Conservation (phyloP, 306 rosid genomes). For the Malus asiatica region DNA sequence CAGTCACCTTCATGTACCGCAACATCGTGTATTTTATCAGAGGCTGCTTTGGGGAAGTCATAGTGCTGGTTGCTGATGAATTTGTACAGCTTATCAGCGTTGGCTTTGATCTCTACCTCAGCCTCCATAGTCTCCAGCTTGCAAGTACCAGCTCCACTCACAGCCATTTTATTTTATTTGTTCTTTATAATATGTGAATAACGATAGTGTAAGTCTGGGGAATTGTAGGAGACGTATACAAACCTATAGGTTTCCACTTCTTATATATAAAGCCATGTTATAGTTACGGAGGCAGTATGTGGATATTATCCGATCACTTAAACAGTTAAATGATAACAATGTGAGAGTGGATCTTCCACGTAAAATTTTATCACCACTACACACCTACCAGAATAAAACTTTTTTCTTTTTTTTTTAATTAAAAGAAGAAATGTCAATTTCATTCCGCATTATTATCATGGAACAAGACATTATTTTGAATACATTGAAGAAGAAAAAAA, state of each 20-base stretch:
- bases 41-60: constrained; percentile 11
- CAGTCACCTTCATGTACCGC: constrained; percentile 49
- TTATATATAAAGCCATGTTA: no score
- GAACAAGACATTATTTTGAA: no score
- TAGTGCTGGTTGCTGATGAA: constrained; percentile 9
- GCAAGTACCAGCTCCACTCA: neutral
- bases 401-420: no score
- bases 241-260: no score
- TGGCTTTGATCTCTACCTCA: constrained; percentile 22
- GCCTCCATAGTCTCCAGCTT: constrained; percentile 5
- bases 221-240: no score
- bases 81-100: constrained; percentile 21
- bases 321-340: neutral
- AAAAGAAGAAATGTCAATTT: no score
- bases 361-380: neutral
- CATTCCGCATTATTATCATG: no score
- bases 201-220: no score
- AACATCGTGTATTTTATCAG: neutral
- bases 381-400: neutral
- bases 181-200: no score
- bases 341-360: neutral
- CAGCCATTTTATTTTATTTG: neutral
- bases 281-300: no score
- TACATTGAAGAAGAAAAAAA: no score
- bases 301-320: no score